These are phyloP conservation scores for Quillaja saponaria DNA, from an alignment of 306 rosid genomes.

Conservation along the genomic window DNA sequence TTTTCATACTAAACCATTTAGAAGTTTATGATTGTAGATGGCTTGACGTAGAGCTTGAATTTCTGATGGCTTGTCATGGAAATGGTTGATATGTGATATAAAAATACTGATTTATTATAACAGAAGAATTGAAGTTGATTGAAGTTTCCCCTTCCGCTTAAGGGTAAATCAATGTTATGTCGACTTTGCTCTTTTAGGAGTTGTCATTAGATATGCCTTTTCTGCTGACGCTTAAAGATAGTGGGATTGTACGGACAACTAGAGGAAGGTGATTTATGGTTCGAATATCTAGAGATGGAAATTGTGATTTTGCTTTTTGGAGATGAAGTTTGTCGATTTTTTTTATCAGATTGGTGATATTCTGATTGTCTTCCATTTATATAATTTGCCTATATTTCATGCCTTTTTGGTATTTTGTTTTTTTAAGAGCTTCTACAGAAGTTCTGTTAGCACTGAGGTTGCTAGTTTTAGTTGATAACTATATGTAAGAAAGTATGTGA, in stretches of 20 bases:
- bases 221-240: background rate
- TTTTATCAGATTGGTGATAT: slow-evolving; percentile 11
- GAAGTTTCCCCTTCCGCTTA: background rate
- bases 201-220: background rate
- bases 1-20: background rate
- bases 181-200: slow-evolving; percentile 3
- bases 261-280: too few species aligned
- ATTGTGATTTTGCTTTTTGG: background rate
- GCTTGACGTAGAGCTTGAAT: slow-evolving; percentile 5
- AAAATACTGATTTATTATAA: slow-evolving; percentile 1
- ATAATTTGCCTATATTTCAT: slow-evolving; percentile 5
- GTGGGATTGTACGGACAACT: too few species aligned
- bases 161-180: slow-evolving; percentile 2
- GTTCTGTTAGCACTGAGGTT: background rate
- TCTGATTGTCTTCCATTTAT: slow-evolving; percentile 7
- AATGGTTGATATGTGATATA: background rate
- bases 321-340: background rate
- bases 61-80: background rate
- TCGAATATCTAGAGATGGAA: slow-evolving; percentile 5
- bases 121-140: slow-evolving; percentile 14
- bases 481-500: slow-evolving; percentile 21
- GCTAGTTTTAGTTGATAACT: slow-evolving; percentile 1
- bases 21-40: background rate
- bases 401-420: too few species aligned
- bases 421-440: too few species aligned